phyloP scores from a whole-genome alignment of 2,329 filamentous ascomycete genomes.

The Fusarium pseudograminearum region DNA sequence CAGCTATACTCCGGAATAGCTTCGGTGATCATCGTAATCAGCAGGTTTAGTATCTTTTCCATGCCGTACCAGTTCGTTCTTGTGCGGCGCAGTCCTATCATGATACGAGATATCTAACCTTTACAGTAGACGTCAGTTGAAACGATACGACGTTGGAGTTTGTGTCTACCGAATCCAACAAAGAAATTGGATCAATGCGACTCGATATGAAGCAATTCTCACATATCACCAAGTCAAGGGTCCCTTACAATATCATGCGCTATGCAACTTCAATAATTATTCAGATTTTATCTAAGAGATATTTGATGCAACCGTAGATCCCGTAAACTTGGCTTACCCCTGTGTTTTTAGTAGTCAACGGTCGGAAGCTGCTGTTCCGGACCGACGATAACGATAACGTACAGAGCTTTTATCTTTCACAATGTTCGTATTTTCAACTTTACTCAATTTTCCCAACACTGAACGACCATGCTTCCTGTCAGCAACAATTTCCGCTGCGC shows the following conservation, averaged over 20 bases:
- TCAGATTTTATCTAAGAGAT: neutral
- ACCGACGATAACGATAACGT: constrained; percentile 34
- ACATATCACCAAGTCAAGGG: neutral
- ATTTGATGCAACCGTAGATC: neutral
- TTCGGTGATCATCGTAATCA: constrained; percentile 1
- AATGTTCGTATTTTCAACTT: neutral
- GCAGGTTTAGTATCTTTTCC: neutral
- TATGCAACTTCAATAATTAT: neutral
- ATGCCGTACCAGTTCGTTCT: constrained; percentile 1
- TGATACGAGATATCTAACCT: neutral
- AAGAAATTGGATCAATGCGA: neutral
- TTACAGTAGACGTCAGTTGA: neutral
- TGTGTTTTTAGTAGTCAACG: neutral
- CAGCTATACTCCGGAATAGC: constrained; percentile 10
- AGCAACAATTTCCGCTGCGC: neutral
- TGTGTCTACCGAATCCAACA: neutral
- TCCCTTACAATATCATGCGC: neutral
- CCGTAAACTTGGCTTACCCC: neutral
- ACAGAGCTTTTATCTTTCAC: neutral
- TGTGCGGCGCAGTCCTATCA: neutral
- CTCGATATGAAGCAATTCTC: neutral
- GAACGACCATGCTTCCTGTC: neutral
- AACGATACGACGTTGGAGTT: neutral
- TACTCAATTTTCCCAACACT: neutral
- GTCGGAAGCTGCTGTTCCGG: constrained; percentile 25